Evolutionary conservation across 179 eudicot species (phyloP).

Genomic region (Corrigiola litoralis): DNA sequence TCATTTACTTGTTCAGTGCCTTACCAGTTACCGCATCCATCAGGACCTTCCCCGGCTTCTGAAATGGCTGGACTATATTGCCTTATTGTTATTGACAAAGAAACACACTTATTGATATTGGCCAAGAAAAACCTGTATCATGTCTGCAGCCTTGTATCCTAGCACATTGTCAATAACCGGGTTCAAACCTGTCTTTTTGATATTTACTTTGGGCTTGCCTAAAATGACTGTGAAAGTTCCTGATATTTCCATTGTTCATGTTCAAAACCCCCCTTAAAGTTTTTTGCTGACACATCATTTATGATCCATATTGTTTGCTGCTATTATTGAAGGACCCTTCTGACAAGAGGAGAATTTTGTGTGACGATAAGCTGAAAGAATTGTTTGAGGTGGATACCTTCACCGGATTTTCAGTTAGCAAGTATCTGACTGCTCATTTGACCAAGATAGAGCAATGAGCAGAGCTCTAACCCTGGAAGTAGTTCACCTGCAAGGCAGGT

Average conservation of each 20-base stretch:
- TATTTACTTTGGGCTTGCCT: not conserved
- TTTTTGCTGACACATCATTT: not conserved
- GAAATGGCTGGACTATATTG: too few relatives aligned
- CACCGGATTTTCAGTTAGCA: slow-evolving; percentile 59
- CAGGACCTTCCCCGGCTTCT: not conserved
- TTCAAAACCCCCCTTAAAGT: not conserved
- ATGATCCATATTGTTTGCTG: slow-evolving; percentile 1
- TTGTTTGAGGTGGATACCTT: slow-evolving; percentile 76
- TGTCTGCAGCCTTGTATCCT: too few relatives aligned
- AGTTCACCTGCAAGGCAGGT: slow-evolving; percentile 20
- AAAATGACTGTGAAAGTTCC: too few relatives aligned
- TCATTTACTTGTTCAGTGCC: not conserved
- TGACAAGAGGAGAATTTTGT: slow-evolving; percentile 70
- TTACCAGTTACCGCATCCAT: not conserved
- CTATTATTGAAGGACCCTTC: slow-evolving; percentile 74
- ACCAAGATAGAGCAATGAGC: slow-evolving; percentile 52
- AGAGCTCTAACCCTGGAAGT: not conserved
- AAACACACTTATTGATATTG: too few relatives aligned
- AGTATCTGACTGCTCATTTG: slow-evolving; percentile 60
- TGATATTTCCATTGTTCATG: not conserved
- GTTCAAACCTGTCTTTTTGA: not conserved
- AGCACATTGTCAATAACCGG: too few relatives aligned
- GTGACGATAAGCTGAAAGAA: slow-evolving; percentile 92
- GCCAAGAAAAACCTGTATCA: too few relatives aligned
- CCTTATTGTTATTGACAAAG: too few relatives aligned